Percentiles rank a stretch among this genome's conserved stretches.
Evolutionary conservation across 2,329 filamentous ascomycete species (phyloP).

Genomic region (Ophiostoma himal-ulmi): DNA sequence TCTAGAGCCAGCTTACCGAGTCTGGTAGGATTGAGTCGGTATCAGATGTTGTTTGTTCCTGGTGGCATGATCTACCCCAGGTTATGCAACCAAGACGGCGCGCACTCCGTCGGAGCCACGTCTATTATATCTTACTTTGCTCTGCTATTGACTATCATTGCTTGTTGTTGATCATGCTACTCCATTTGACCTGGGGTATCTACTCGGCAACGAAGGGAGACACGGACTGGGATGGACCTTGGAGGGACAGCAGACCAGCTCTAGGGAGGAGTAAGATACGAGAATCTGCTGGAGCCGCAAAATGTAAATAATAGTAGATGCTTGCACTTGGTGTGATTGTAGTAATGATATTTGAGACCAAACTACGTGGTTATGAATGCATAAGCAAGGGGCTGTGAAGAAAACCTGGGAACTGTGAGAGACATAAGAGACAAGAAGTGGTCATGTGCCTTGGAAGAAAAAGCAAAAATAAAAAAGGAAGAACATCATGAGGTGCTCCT

Average conservation of each 20-base stretch:
- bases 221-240: too few species aligned
- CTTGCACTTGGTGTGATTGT: too few species aligned
- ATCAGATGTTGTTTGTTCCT: slow-evolving; percentile 16
- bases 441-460: background rate
- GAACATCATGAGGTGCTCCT: background rate
- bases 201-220: too few species aligned
- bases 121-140: background rate
- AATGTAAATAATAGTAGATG: too few species aligned
- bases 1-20: background rate
- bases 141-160: background rate
- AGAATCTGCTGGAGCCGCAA: too few species aligned
- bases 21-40: background rate
- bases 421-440: background rate
- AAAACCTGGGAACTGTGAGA: background rate
- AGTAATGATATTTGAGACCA: too few species aligned
- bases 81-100: slow-evolving; percentile 1
- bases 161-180: too few species aligned
- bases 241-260: too few species aligned
- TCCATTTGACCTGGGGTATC: too few species aligned
- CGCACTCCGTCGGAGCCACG: background rate
- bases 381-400: background rate
- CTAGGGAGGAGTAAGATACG: too few species aligned
- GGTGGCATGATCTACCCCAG: slow-evolving; percentile 19
- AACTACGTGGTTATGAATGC: too few species aligned
- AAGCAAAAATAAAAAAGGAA: background rate